phyloP scores from a whole-genome alignment of 306 rosid species.

The Potentilla sterilis region DNA sequence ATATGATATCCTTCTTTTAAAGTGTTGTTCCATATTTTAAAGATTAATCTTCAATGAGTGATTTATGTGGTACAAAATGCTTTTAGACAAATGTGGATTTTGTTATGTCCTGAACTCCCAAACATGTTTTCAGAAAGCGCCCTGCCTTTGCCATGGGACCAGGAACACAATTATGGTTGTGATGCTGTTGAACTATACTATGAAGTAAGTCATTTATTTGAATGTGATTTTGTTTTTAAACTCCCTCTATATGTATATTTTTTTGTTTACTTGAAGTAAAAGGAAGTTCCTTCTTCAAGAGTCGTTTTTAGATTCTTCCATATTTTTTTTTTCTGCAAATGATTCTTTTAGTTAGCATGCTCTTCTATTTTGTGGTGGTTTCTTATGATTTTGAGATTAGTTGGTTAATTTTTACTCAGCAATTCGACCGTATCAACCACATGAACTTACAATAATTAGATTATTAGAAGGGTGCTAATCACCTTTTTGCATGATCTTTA shows the following conservation, averaged over 20 bases:
- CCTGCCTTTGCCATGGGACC: slow-evolving; percentile 79
- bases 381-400: not conserved
- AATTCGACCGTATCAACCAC: not conserved
- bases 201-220: slow-evolving; percentile 53
- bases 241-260: not conserved
- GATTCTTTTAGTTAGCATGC: not conserved
- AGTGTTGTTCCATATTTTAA: slow-evolving; percentile 9
- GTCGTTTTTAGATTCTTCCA: not conserved
- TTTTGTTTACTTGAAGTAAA: not conserved
- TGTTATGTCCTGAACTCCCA: slow-evolving; percentile 57
- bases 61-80: slow-evolving; percentile 14
- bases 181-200: slow-evolving; percentile 71
- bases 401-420: not conserved
- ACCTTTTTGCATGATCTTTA: not conserved
- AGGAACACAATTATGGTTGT: slow-evolving; percentile 60
- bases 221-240: slow-evolving; percentile 20
- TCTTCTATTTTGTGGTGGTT: not conserved
- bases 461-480: not conserved
- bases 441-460: not conserved
- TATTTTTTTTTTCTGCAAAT: not conserved
- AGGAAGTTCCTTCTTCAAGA: not conserved
- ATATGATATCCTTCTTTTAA: slow-evolving; percentile 76
- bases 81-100: not conserved
- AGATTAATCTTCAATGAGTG: not conserved
- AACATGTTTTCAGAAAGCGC: slow-evolving; percentile 74